Evolutionary conservation across 768 basidiomycete species (phyloP).

Genomic region (Rossbeevera mucosa): DNA sequence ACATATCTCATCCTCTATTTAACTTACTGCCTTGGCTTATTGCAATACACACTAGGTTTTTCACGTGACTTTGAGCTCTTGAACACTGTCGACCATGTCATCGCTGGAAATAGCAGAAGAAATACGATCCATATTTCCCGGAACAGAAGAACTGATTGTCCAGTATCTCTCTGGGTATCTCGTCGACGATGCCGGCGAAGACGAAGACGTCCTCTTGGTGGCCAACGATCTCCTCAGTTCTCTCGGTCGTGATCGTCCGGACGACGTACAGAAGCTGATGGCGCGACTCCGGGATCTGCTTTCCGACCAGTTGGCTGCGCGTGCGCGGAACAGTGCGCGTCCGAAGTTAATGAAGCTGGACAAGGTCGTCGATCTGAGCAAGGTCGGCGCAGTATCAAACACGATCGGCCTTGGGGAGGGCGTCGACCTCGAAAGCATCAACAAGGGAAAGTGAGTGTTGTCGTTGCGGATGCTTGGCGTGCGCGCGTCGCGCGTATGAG

Average conservation of each 20-base stretch:
- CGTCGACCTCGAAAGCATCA: slow-evolving; percentile 86
- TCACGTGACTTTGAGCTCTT: not conserved
- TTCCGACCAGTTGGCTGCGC: slow-evolving; percentile 56
- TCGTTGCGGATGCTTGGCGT: not conserved
- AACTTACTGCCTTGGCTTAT: slow-evolving; percentile 15
- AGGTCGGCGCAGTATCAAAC: slow-evolving; percentile 65
- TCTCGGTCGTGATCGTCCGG: slow-evolving; percentile 57
- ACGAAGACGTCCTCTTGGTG: slow-evolving; percentile 80
- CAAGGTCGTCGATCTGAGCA: slow-evolving; percentile 86
- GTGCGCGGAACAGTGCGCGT: slow-evolving; percentile 54
- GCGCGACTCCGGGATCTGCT: slow-evolving; percentile 55
- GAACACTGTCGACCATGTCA: slow-evolving; percentile 43
- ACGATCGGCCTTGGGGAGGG: slow-evolving; percentile 79
- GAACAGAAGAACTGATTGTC: slow-evolving; percentile 79
- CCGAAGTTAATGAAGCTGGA: slow-evolving; percentile 74
- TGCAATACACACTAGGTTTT: slow-evolving; percentile 10
- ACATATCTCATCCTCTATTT: slow-evolving; percentile 13
- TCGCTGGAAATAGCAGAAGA: slow-evolving; percentile 76
- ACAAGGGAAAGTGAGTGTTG: slow-evolving; percentile 80
- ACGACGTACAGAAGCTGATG: slow-evolving; percentile 66
- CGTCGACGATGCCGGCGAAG: slow-evolving; percentile 83
- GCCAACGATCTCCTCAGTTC: slow-evolving; percentile 72
- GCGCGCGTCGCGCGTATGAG: slow-evolving; percentile 3
- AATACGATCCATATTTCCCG: slow-evolving; percentile 64
- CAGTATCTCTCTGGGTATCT: slow-evolving; percentile 87